A percentile compares a stretch with the other conserved stretches of the same genome.
These are phyloP conservation scores for Pisolithus albus DNA, from an alignment of 768 basidiomycete genomes.

Conservation along the genomic window DNA sequence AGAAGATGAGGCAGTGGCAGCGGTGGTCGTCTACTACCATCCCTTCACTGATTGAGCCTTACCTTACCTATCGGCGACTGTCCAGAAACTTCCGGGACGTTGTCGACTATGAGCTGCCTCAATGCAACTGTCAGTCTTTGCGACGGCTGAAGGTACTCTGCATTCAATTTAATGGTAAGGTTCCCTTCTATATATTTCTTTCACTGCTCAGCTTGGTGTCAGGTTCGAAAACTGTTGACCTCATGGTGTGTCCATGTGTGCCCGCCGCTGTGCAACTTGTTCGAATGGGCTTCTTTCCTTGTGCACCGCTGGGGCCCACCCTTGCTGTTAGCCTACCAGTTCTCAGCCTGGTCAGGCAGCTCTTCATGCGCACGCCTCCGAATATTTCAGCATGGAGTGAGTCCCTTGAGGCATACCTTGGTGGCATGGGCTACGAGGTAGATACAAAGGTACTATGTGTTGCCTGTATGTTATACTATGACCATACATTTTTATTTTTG, in stretches of 20 bases:
- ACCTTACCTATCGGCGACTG: too few species aligned
- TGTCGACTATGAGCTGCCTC: not conserved
- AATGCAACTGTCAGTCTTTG: not conserved
- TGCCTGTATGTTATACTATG: not conserved
- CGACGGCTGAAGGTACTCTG: slow-evolving; percentile 1
- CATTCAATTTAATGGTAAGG: not conserved
- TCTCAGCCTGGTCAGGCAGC: slow-evolving; percentile 19
- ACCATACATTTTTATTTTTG: too few species aligned
- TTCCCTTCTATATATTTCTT: not conserved
- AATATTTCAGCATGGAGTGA: slow-evolving; percentile 24
- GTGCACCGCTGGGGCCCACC: slow-evolving; percentile 22
- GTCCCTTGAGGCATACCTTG: slow-evolving; percentile 20
- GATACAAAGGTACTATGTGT: slow-evolving; percentile 5
- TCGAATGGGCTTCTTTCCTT: slow-evolving; percentile 19
- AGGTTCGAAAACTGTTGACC: not conserved
- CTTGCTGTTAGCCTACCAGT: slow-evolving; percentile 28
- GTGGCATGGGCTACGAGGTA: slow-evolving; percentile 15
- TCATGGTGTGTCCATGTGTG: not conserved
- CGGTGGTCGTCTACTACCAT: too few species aligned
- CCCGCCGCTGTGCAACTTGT: slow-evolving; percentile 20
- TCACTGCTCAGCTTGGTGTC: not conserved
- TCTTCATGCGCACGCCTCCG: slow-evolving; percentile 22
- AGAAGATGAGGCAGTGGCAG: too few species aligned
- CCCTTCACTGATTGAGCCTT: too few species aligned
- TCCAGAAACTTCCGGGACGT: not conserved